Percentiles rank a stretch among this genome's conserved stretches.
Evolutionary conservation across 495 filamentous ascomycete genomes (phyloP).

Genomic region (Neurospora sp.): DNA sequence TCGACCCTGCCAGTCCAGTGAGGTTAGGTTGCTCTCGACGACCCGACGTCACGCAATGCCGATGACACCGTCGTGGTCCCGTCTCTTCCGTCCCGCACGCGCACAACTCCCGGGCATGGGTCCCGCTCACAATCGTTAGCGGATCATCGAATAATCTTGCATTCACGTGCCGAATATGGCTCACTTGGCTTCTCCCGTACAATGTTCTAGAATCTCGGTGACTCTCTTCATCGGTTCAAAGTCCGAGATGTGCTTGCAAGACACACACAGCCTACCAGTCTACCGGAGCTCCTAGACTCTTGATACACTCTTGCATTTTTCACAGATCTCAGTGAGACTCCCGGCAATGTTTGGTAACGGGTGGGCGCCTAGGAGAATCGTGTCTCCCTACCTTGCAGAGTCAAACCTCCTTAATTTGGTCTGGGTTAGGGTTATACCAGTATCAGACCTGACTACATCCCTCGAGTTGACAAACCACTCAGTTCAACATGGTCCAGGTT

Average conservation of each 20-base stretch:
- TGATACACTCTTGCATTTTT: neutral
- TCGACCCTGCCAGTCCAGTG: neutral
- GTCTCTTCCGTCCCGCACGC: neutral
- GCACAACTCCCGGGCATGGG: neutral
- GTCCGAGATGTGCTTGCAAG: neutral
- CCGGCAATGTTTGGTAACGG: neutral
- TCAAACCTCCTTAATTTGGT: neutral
- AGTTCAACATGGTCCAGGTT: neutral
- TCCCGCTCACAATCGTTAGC: neutral
- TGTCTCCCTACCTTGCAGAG: neutral
- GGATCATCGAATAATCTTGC: neutral
- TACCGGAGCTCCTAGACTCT: neutral
- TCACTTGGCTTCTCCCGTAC: neutral
- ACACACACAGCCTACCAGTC: neutral
- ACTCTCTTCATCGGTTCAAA: neutral
- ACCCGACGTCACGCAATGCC: neutral
- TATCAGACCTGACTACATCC: neutral
- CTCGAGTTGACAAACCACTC: neutral
- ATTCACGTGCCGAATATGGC: neutral
- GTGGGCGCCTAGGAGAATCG: neutral
- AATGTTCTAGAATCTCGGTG: neutral
- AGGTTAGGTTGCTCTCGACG: neutral
- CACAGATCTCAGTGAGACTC: neutral
- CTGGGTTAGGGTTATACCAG: neutral
- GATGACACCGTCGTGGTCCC: neutral